A percentile compares a stretch with the other conserved stretches of the same genome.
Evolutionary conservation across 78 protist species (phyloP).

Genomic region (Dictyostelium capitatum): DNA sequence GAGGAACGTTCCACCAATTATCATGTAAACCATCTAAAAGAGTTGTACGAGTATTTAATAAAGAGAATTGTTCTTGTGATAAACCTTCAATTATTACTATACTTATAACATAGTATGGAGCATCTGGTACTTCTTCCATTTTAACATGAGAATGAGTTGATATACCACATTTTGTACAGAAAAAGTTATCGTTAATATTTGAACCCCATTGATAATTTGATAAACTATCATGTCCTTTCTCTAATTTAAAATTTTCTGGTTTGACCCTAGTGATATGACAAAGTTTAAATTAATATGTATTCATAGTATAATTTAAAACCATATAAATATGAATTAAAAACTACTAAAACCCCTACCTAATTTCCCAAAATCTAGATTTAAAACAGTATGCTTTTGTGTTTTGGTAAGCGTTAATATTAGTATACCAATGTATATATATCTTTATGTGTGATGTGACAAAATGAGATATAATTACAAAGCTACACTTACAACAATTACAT

Average conservation of each 20-base stretch:
- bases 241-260: neutral
- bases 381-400: neutral
- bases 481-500: constrained; percentile 17
- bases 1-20: neutral
- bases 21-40: neutral
- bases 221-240: neutral
- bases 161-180: neutral
- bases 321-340: too few relatives aligned
- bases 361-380: neutral
- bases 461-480: too few relatives aligned
- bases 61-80: neutral
- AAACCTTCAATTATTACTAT: neutral
- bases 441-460: too few relatives aligned
- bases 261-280: too few relatives aligned
- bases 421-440: too few relatives aligned
- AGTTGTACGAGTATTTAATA: neutral
- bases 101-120: neutral
- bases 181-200: neutral
- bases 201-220: neutral
- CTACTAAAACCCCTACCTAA: too few relatives aligned
- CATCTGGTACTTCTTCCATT: neutral
- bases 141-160: neutral
- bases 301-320: too few relatives aligned
- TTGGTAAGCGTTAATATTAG: too few relatives aligned
- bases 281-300: too few relatives aligned